Evolutionary conservation across 2,329 filamentous ascomycete genomes (phyloP).

Genomic region (Claviceps fusiformis): DNA sequence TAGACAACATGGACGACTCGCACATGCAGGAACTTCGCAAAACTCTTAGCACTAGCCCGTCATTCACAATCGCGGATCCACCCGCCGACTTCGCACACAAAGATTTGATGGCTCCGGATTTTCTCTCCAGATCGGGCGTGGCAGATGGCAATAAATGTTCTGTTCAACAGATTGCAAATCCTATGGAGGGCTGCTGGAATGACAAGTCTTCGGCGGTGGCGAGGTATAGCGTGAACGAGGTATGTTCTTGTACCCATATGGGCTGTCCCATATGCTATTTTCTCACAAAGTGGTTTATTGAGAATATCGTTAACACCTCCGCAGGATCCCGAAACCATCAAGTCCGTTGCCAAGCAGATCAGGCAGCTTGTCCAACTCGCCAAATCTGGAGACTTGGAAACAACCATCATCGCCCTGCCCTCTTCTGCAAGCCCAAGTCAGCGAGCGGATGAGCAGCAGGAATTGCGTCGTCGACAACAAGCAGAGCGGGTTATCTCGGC

Average conservation of each 20-base stretch:
- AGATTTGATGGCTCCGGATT: slow-evolving; percentile 27
- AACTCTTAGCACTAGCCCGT: slow-evolving; percentile 21
- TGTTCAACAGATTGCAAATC: slow-evolving; percentile 26
- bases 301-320: slow-evolving; percentile 11
- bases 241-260: neutral
- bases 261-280: no score
- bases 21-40: slow-evolving; percentile 31
- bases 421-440: slow-evolving; percentile 24
- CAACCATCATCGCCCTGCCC: slow-evolving; percentile 42
- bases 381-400: slow-evolving; percentile 37
- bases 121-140: slow-evolving; percentile 23
- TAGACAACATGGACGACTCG: slow-evolving; percentile 40
- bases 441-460: slow-evolving; percentile 27
- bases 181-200: slow-evolving; percentile 32
- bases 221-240: neutral
- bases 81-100: slow-evolving; percentile 29
- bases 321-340: slow-evolving; percentile 28
- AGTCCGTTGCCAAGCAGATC: slow-evolving; percentile 30
- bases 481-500: slow-evolving; percentile 32
- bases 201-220: slow-evolving; percentile 18
- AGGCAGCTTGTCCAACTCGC: slow-evolving; percentile 31
- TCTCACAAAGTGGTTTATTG: neutral
- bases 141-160: slow-evolving; percentile 23
- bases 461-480: slow-evolving; percentile 35
- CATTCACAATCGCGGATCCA: slow-evolving; percentile 35